Percentiles rank a stretch among this genome's conserved stretches.
phyloP scores from a whole-genome alignment of 2,329 filamentous ascomycete species.

The Sclerotinia glacialis region DNA sequence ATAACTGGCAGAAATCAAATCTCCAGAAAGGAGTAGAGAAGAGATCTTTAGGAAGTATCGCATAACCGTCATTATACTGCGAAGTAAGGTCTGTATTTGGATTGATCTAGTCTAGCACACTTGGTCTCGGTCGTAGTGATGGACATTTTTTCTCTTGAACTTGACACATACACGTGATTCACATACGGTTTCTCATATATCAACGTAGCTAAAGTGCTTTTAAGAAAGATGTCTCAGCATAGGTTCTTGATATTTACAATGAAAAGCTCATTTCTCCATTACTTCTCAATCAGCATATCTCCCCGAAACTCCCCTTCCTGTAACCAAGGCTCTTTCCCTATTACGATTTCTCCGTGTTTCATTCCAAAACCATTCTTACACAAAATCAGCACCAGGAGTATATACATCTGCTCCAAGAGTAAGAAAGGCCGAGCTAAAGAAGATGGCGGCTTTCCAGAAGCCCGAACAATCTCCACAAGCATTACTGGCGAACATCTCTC shows the following conservation, averaged over 20 bases:
- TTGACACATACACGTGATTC: not conserved
- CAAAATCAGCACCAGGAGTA: not conserved
- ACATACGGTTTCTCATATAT: not conserved
- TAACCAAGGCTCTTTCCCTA: no score
- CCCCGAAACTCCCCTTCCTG: not conserved
- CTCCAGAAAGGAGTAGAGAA: not conserved
- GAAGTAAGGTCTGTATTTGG: fast-evolving
- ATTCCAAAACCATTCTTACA: fast-evolving
- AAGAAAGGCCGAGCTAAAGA: not conserved
- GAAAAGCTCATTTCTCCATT: not conserved
- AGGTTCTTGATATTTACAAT: not conserved
- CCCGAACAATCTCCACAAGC: not conserved
- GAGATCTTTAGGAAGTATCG: not conserved
- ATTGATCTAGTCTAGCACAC: fast-evolving
- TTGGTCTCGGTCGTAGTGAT: not conserved
- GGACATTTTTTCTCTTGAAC: not conserved
- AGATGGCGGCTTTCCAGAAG: not conserved
- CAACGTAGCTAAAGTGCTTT: not conserved
- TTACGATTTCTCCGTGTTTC: not conserved
- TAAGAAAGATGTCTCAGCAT: not conserved
- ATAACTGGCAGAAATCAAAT: not conserved
- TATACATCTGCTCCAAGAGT: not conserved
- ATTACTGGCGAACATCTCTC: not conserved
- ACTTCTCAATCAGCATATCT: no score
- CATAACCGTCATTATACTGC: not conserved